Percentiles rank a stretch among this genome's conserved stretches.
Evolutionary conservation across 2,329 filamentous ascomycete species (phyloP).

Genomic region (Neurospora sp.): DNA sequence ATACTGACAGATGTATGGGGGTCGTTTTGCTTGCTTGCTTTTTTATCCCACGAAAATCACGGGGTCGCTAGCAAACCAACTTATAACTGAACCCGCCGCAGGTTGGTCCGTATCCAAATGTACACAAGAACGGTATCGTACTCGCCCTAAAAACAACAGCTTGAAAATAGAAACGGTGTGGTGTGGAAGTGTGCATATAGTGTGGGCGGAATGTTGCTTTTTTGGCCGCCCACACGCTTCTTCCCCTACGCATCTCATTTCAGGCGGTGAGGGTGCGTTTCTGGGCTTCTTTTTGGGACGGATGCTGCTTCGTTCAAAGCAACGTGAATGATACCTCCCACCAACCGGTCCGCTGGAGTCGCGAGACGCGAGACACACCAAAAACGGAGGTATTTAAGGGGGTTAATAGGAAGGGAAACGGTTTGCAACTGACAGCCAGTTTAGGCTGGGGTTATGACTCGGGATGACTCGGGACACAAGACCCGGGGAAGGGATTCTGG

Average conservation of each 20-base stretch:
- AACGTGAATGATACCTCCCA: neutral
- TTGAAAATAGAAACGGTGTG: neutral
- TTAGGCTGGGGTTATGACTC: slow-evolving; percentile 1
- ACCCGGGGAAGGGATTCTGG: slow-evolving; percentile 6
- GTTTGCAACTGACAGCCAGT: neutral
- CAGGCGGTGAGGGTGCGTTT: neutral
- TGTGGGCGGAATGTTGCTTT: neutral
- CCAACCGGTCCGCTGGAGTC: neutral
- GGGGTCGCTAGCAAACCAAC: neutral
- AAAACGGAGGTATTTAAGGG: neutral
- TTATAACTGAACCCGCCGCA: neutral
- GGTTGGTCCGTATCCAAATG: neutral
- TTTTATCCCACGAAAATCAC: neutral
- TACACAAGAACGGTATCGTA: neutral
- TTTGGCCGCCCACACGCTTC: neutral
- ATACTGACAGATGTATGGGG: neutral
- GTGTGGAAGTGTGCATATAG: neutral
- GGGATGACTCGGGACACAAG: slow-evolving; percentile 1
- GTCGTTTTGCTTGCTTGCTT: neutral
- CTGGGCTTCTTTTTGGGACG: neutral
- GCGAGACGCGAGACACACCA: neutral
- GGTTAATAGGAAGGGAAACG: neutral
- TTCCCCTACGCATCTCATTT: neutral
- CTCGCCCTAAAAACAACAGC: neutral
- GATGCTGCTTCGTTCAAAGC: neutral